Conservation (phyloP, 768 basidiomycete species). For the Russula olivacea region DNA sequence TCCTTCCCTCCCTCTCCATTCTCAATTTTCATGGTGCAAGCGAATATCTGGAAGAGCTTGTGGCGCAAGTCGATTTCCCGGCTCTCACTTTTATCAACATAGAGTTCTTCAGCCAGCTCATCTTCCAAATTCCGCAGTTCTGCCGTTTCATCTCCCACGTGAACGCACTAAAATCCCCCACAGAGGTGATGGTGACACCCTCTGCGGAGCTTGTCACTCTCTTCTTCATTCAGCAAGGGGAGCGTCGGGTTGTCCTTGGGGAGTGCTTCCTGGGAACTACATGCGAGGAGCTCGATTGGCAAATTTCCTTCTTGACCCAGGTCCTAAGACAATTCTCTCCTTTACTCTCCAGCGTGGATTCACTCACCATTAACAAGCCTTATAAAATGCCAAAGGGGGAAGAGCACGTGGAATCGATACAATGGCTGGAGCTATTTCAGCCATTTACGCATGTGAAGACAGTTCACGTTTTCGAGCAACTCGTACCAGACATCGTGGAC, state of each 20-base stretch:
- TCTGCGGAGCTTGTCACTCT: background rate
- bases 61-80: background rate
- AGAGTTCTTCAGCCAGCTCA: background rate
- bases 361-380: background rate
- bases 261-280: background rate
- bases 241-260: background rate
- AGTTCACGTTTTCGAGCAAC: background rate
- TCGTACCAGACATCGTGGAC: background rate
- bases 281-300: conserved; percentile 4
- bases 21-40: background rate
- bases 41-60: conserved; percentile 7
- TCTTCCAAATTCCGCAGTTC: conserved; percentile 5
- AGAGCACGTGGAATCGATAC: background rate
- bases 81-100: background rate
- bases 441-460: background rate
- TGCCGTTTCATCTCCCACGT: background rate
- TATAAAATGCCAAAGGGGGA: background rate
- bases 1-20: background rate
- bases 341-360: background rate
- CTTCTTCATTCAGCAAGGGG: background rate
- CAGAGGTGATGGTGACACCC: background rate
- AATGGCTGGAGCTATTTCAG: conserved; percentile 6
- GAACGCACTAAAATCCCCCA: background rate
- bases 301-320: conserved; percentile 1
- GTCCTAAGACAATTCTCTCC: background rate